Base-by-base conservation (phyloP, 495 filamentous ascomycete species). In the Lophium mytilinum region DNA sequence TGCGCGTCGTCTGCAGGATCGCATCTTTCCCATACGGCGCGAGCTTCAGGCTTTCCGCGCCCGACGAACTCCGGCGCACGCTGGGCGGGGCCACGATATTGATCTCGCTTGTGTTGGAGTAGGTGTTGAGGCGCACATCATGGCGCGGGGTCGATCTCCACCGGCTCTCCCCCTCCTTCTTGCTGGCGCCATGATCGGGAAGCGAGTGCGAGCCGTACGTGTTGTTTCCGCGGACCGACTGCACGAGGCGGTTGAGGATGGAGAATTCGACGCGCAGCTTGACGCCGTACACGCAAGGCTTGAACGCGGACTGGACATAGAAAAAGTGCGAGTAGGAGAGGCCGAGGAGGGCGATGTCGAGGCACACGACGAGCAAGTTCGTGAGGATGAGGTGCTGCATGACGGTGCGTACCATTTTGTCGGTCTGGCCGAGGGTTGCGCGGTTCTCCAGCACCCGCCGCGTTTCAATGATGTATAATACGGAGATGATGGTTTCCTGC, bases 341-440 rank as follows among this genome's bases (percentile, higher is more conserved):
- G 0, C 21, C 59, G 1, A 66, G 56, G 6, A 62, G 52, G 18
- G 49, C 40, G 40, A 43, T 30, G 46, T 66, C 63, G 39, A 66
- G 49, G 47, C 50, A 46, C 12, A 66, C 59, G 50, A 66, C 53
- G 34, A 62, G 40, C 1, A 66, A 19, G 42, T 66, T 66, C 19
- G 54, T 52, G 37, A n/a, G 39, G 36, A 66, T 54, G 18, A 66
- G 55, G 30, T 63, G 59, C 3, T 50, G 41, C 18, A 76, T 63
- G 49, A 81, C 69, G 10, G 55, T 56, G 17, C 57, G 53, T 14
- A 56, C 58, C n/a, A 67, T 52, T 24, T 52, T 43, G 34, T 39
- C 63, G 11, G 60, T 19, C 7, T 69, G 56, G 12, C 55, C 65
- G 34, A 74, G 51, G 0, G 53, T 49, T 12, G 69, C 45, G 39